Conservation (phyloP, 2,329 filamentous ascomycete genomes). For the Fusarium burgessii region DNA sequence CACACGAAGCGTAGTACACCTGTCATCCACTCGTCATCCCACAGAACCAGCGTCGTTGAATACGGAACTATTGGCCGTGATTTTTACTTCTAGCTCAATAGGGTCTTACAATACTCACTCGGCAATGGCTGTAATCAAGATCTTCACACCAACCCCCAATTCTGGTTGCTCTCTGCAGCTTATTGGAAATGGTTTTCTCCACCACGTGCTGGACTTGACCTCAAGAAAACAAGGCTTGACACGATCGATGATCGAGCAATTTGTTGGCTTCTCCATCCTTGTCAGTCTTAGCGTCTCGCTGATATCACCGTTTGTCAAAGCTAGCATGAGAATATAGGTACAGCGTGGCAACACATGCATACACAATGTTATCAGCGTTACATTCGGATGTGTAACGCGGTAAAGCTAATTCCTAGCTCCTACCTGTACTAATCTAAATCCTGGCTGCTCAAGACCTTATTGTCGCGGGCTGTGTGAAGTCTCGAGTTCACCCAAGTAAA, state of each 20-base stretch:
- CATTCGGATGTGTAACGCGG: conserved; percentile 26
- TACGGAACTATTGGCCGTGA: conserved; percentile 3
- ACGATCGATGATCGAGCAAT: conserved; percentile 27
- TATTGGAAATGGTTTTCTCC: conserved; percentile 11
- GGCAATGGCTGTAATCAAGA: neutral
- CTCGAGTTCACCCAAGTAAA: neutral
- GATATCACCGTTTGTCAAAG: conserved; percentile 14
- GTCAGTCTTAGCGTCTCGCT: conserved; percentile 15
- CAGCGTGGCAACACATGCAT: conserved; percentile 30
- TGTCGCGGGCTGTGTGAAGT: conserved; percentile 12
- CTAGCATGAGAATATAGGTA: conserved; percentile 25
- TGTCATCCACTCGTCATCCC: conserved; percentile 44
- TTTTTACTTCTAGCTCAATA: neutral
- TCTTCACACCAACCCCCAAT: conserved; percentile 5
- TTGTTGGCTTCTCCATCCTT: conserved; percentile 8
- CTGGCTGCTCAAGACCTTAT: neutral
- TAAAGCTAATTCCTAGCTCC: conserved; percentile 25
- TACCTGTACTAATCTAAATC: neutral
- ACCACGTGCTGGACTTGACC: conserved; percentile 25
- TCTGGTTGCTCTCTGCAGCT: conserved; percentile 1
- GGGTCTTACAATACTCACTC: neutral
- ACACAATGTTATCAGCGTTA: conserved; percentile 11
- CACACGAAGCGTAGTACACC: conserved; percentile 24
- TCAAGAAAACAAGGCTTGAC: conserved; percentile 13
- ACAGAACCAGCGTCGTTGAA: conserved; percentile 12